These are phyloP conservation scores for Chlamydomonas applanata DNA, from an alignment of 139 green algal genomes.

Conservation along the genomic window DNA sequence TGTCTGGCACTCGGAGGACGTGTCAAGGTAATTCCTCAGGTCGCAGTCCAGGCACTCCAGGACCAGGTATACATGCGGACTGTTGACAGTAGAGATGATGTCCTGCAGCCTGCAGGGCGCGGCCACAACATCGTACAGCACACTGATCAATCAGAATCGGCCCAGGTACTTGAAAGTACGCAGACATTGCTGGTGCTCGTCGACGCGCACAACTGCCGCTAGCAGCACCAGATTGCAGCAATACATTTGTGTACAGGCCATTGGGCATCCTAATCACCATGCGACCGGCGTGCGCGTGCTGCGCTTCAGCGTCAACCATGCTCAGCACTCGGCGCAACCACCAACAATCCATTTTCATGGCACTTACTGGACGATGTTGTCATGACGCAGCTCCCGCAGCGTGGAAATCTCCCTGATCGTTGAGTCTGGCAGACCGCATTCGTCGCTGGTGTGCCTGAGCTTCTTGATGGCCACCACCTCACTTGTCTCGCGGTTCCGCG, in stretches of 20 bases:
- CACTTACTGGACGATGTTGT: slow-evolving; percentile 30
- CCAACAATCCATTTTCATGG: neutral
- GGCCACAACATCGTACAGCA: neutral
- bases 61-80: slow-evolving; percentile 55
- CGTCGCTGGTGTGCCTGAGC: slow-evolving; percentile 52
- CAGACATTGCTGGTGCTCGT: too few species aligned
- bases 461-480: slow-evolving; percentile 90
- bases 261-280: too few species aligned
- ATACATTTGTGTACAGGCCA: too few species aligned
- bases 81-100: slow-evolving; percentile 54
- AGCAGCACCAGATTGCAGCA: too few species aligned
- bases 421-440: slow-evolving; percentile 66
- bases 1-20: neutral
- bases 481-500: slow-evolving; percentile 45
- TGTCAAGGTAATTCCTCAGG: slow-evolving; percentile 52
- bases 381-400: slow-evolving; percentile 62
- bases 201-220: too few species aligned
- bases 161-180: neutral
- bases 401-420: slow-evolving; percentile 80
- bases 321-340: neutral
- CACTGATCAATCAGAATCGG: neutral
- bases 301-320: too few species aligned
- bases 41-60: slow-evolving; percentile 64
- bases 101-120: slow-evolving; percentile 55
- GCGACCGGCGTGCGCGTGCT: too few species aligned